phyloP scores from a whole-genome alignment of 176 grass and related monocot species.

The Ampelocalamus luodianensis region DNA sequence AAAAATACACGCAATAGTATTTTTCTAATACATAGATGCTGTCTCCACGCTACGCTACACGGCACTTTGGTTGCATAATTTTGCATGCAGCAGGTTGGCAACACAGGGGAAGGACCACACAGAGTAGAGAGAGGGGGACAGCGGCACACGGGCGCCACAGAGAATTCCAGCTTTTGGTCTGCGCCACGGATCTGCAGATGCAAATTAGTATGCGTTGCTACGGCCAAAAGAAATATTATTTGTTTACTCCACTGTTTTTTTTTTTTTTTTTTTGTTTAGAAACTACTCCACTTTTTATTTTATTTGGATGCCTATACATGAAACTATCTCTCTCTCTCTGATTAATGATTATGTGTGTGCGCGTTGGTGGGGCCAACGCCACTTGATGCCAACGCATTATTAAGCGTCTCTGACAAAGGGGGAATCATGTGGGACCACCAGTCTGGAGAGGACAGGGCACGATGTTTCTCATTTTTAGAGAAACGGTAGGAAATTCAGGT shows the following conservation, averaged over 20 bases:
- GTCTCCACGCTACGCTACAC: not conserved
- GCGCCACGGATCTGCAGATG: conserved; percentile 34
- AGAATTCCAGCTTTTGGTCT: conserved; percentile 50
- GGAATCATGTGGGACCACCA: conserved; percentile 6
- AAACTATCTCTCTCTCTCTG: too few relatives aligned
- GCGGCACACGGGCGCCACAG: conserved; percentile 50
- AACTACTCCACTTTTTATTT: not conserved
- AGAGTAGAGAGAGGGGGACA: not conserved
- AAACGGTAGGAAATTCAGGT: too few relatives aligned
- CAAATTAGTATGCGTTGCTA: conserved; percentile 29
- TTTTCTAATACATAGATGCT: not conserved
- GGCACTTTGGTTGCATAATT: too few relatives aligned
- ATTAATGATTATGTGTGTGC: too few relatives aligned
- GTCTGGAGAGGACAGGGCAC: not conserved
- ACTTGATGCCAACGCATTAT: conserved; percentile 13
- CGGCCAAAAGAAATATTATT: not conserved
- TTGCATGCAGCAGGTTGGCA: conserved; percentile 16
- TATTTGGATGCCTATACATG: too few relatives aligned
- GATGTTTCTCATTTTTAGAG: not conserved
- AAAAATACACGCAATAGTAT: too few relatives aligned
- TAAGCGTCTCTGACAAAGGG: conserved; percentile 10
- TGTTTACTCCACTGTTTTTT: not conserved
- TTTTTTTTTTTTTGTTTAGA: not conserved
- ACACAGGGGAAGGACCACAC: not conserved
- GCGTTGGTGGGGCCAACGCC: not conserved